Evolutionary conservation across 2,329 filamentous ascomycete genomes (phyloP), one percentile per base, ranked within the genome.

Genomic region (Xylariaceae sp.): DNA sequence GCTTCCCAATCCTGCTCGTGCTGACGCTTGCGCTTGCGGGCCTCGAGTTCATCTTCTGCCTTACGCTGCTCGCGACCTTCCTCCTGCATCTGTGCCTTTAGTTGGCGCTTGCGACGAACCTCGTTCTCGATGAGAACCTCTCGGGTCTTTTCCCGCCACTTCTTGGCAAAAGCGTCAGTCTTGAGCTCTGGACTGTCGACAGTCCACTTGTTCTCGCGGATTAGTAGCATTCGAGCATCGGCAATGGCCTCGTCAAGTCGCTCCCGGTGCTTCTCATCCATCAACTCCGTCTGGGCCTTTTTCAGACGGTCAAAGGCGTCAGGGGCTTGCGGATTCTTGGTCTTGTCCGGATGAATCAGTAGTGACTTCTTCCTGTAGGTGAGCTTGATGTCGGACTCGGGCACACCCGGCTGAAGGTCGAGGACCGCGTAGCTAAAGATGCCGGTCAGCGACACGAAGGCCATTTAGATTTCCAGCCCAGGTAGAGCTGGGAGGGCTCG

Each of bases 321-420:
- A 2, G 94, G 93, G 0, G 94, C 94, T 53, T 81, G 84, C 0
- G 91, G 88, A 72, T 99, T 97, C 71, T 87, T 87, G 58, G 94
- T 97, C 76, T 99, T 99, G 80, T 99, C 94, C 5, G 94, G 94
- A 79, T 99, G 94, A 78, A 99, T 97, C 53, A 99, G 86, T 59
- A 99, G 87, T n/a, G 94, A 99, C 76, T 97, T 97, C 70, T 91
- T 92, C 80, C 94, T 92, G 78, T 97, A 99, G 67, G 85, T 84
- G 68, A 88, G 80, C 77, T 97, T 97, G 80, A 99, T 97, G 77
- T 97, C 94, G 61, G 90, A 92, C 69, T 97, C 93, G 58, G 94
- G 86, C 17, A 97, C 91, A 72, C 94, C 94, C 2, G 94, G 94
- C 74, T 96, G 92, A 51, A 99, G 88, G 74, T 95, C 94, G 51